A percentile compares a stretch with the other conserved stretches of the same genome.
phyloP scores from a whole-genome alignment of 768 basidiomycete species.

The Phlebiopsis flavidoalba region DNA sequence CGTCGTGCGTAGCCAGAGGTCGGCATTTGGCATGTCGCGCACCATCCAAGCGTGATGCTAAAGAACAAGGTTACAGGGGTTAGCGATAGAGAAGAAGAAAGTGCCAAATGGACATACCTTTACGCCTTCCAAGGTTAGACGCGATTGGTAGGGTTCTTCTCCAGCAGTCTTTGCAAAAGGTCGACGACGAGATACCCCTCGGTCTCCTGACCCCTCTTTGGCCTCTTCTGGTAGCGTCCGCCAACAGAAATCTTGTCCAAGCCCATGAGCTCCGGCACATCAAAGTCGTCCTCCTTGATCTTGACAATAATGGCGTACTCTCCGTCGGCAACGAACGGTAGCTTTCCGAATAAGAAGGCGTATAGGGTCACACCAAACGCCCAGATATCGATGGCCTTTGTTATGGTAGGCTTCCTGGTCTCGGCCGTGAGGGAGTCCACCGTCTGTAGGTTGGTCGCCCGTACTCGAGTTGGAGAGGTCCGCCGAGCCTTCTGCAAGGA shows the following conservation, averaged over 20 bases:
- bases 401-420: slow-evolving; percentile 52
- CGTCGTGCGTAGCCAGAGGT: slow-evolving; percentile 66
- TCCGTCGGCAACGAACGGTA: slow-evolving; percentile 64
- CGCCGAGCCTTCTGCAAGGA: slow-evolving; percentile 57
- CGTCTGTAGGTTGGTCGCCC: slow-evolving; percentile 33
- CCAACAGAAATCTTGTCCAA: slow-evolving; percentile 60
- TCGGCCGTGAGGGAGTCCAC: slow-evolving; percentile 25
- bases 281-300: slow-evolving; percentile 76
- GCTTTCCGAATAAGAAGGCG: slow-evolving; percentile 84
- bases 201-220: slow-evolving; percentile 27
- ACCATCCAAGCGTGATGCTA: slow-evolving; percentile 65
- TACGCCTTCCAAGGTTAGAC: slow-evolving; percentile 76
- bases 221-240: slow-evolving; percentile 42
- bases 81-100: background rate
- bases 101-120: slow-evolving; percentile 50
- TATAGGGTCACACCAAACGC: slow-evolving; percentile 95
- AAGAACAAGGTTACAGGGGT: background rate
- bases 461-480: slow-evolving; percentile 15
- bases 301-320: slow-evolving; percentile 78
- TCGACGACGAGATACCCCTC: slow-evolving; percentile 63
- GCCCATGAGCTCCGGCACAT: slow-evolving; percentile 65
- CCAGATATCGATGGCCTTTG: slow-evolving; percentile 97
- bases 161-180: slow-evolving; percentile 69
- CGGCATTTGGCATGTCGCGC: slow-evolving; percentile 58
- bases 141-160: slow-evolving; percentile 71